Evolutionary conservation across 2,329 filamentous ascomycete species (phyloP), one percentile per base, ranked within the genome.

Genomic region (Exophiala aquamarina): DNA sequence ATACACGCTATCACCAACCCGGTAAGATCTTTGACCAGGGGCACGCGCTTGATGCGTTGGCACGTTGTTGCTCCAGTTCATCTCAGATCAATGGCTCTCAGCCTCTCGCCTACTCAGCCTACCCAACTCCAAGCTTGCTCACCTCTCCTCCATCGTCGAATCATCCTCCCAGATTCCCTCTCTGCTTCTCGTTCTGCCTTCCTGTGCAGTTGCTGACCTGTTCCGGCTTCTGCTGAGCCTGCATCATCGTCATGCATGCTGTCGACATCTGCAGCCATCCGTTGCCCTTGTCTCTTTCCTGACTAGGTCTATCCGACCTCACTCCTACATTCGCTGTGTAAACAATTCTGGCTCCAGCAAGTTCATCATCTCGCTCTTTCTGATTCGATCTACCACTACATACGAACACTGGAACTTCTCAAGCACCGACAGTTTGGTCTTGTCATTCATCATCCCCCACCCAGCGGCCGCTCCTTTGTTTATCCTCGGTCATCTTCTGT

Each of bases 41-140:
- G 33, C 18, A 56, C 48, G 47, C 51, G 53, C 39, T 52, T 56
- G 55, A 56, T 58, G 55, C 53, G 55, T 38, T 58, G 55, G 55
- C 55, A 58, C 47, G 50, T 51, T 53, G 45, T 36, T 50, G 40
- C 14, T 26, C 39, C 49, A 33, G 19, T 37, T 32, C 17, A 36
- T 36, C 28, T 26, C 23, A 26, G 23, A 26, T 33, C 38, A 39
- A 49, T 37, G 33, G 44, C 45, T 49, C 48, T 49, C 49, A 55
- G 45, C 52, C 49, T 55, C 52, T 55, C 52, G 43, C 47, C 41
- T 36, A 42, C 46, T n/a, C n/a, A n/a, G 9, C n/a, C 32, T 35
- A 35, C 32, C 32, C 18, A 21, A 42, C 38, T 15, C 32, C 44
- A 42, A 42, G 31, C 39, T 38, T 48, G 21, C 41, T 35, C 35